Conservation (phyloP, 2,329 filamentous ascomycete species). For the Colletotrichum sp. region DNA sequence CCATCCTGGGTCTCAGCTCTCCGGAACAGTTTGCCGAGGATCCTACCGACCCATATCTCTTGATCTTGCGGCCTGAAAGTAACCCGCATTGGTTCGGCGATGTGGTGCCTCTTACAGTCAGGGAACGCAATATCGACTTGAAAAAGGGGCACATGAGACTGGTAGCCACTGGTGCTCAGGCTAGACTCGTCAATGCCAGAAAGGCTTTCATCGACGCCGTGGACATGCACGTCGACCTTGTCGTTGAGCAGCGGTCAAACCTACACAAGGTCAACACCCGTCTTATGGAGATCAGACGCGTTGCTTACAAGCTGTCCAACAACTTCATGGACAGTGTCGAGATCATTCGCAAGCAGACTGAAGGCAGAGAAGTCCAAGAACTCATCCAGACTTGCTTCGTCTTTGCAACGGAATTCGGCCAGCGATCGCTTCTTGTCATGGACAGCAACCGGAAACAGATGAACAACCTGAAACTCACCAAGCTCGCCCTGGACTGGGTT, state of each 20-base stretch:
- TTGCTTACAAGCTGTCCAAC: slow-evolving; percentile 95
- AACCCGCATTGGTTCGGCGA: slow-evolving; percentile 82
- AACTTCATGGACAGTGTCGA: slow-evolving; percentile 99
- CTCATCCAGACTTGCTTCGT: slow-evolving; percentile 98
- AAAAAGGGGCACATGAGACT: slow-evolving; percentile 86
- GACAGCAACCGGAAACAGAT: slow-evolving; percentile 94
- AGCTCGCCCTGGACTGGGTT: slow-evolving; percentile 94
- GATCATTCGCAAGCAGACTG: slow-evolving; percentile 85
- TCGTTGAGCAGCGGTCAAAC: slow-evolving; percentile 92
- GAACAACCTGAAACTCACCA: slow-evolving; percentile 95
- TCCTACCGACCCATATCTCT: slow-evolving; percentile 78
- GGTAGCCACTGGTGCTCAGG: slow-evolving; percentile 85
- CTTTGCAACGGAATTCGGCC: slow-evolving; percentile 98
- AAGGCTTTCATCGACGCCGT: slow-evolving; percentile 78
- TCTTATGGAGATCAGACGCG: slow-evolving; percentile 92
- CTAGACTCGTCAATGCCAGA: slow-evolving; percentile 79
- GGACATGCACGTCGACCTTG: slow-evolving; percentile 83
- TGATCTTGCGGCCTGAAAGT: slow-evolving; percentile 84
- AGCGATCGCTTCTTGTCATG: slow-evolving; percentile 93
- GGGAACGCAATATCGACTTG: slow-evolving; percentile 82
- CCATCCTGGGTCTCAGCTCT: slow-evolving; percentile 76
- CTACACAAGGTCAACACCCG: slow-evolving; percentile 90
- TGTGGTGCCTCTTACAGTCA: slow-evolving; percentile 72
- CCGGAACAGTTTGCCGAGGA: slow-evolving; percentile 69
- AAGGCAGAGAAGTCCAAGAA: slow-evolving; percentile 87